A percentile compares a stretch with the other conserved stretches of the same genome.
These are phyloP conservation scores for Cantharellus anzutake DNA, from an alignment of 768 basidiomycete genomes.

Conservation along the genomic window DNA sequence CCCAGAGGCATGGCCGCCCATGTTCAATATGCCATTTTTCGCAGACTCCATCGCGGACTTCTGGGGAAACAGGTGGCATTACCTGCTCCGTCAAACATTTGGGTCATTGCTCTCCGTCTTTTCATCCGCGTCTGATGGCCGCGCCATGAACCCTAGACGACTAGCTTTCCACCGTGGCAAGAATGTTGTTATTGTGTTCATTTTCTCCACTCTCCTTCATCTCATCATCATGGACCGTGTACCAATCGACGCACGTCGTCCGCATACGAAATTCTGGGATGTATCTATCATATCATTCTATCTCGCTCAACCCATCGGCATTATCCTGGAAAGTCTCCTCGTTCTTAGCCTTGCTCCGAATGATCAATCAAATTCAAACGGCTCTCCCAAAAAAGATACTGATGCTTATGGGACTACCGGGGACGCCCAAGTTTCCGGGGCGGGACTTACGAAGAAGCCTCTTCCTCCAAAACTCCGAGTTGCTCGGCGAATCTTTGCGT, in stretches of 20 bases:
- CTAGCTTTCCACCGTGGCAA: not conserved
- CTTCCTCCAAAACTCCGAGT: not conserved
- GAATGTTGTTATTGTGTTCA: not conserved
- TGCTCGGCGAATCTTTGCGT: conserved; percentile 4
- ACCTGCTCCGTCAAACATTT: conserved; percentile 6
- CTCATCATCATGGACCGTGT: not conserved
- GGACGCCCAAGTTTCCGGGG: not conserved
- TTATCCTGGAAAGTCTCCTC: conserved; percentile 4
- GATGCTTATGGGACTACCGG: not conserved
- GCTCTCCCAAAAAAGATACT: not conserved
- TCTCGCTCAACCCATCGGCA: conserved; percentile 7
- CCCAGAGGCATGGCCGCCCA: conserved; percentile 6
- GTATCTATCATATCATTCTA: conserved; percentile 6
- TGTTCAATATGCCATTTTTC: conserved; percentile 7
- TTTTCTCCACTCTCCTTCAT: not conserved
- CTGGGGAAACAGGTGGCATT: conserved; percentile 10
- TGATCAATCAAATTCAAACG: not conserved
- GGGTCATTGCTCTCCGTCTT: conserved; percentile 3
- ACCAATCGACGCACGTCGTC: not conserved
- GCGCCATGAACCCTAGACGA: not conserved
- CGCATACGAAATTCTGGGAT: not conserved
- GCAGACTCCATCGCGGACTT: conserved; percentile 6
- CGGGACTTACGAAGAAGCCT: not conserved
- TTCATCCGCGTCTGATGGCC: not conserved
- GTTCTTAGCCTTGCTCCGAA: not conserved